Conservation (phyloP, 331 rosid genomes). For the Pyrus hybrid region DNA sequence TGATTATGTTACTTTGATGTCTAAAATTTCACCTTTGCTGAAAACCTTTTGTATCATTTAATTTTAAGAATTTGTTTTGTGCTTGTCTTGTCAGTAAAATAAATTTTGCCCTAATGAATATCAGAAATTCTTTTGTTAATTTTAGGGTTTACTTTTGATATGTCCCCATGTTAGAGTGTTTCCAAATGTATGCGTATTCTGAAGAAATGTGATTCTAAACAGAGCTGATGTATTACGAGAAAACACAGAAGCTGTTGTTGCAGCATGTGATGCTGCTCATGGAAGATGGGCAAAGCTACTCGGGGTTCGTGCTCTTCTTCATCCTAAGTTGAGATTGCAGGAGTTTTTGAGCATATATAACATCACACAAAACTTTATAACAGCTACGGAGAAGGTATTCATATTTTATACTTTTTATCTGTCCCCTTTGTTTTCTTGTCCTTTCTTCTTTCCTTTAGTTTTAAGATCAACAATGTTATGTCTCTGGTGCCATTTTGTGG, state of each 20-base stretch:
- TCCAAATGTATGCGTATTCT: conserved; percentile 14
- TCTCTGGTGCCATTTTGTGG: conserved; percentile 21
- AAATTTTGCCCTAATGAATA: not conserved
- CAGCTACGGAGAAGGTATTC: conserved; percentile 80
- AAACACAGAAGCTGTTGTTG: conserved; percentile 99
- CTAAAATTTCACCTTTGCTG: not conserved
- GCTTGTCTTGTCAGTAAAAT: not conserved
- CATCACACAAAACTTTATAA: conserved; percentile 86
- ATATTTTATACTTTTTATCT: not conserved
- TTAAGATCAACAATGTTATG: conserved; percentile 4
- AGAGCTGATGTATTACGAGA: conserved; percentile 99
- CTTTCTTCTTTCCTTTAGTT: not conserved
- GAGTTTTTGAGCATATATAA: conserved; percentile 77
- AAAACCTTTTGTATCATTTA: not conserved
- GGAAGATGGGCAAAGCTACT: conserved; percentile 99
- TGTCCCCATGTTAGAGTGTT: not conserved
- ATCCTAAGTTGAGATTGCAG: conserved; percentile 91
- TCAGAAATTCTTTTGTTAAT: not conserved
- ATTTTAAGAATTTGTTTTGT: not conserved
- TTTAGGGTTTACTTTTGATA: not conserved
- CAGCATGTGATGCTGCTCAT: conserved; percentile 99
- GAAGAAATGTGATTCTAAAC: conserved; percentile 54
- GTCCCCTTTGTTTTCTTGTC: not conserved
- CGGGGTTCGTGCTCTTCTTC: conserved; percentile 91
- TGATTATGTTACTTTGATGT: not conserved